Percentiles rank a stretch among this genome's conserved stretches.
Evolutionary conservation across 1,284 basidiomycete species (phyloP).

Genomic region (Naganishia sp.): DNA sequence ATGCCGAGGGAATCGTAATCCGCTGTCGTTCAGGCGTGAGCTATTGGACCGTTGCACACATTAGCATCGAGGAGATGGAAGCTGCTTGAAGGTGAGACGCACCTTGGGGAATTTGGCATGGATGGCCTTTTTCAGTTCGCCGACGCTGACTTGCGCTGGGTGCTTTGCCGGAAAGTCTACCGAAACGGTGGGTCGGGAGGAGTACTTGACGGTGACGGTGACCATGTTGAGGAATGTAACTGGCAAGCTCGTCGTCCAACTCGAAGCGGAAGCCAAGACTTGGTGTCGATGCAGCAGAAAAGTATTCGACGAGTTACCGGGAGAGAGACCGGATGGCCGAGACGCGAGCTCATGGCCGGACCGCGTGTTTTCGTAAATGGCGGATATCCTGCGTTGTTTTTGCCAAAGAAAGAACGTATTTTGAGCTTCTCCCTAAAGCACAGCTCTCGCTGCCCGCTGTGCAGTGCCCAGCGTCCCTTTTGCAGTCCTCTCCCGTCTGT

Average conservation of each 20-base stretch:
- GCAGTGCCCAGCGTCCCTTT: background rate
- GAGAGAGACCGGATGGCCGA: too few relatives aligned
- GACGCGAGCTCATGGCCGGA: too few relatives aligned
- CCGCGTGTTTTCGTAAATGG: too few relatives aligned
- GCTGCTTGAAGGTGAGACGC: conserved; percentile 39
- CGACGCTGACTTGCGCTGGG: conserved; percentile 53
- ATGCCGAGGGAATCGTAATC: conserved; percentile 56
- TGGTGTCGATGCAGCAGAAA: background rate
- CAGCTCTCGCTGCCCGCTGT: too few relatives aligned
- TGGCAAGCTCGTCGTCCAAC: background rate
- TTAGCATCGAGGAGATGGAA: background rate
- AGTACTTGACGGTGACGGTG: conserved; percentile 59
- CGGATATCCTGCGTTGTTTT: too few relatives aligned
- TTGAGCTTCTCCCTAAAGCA: too few relatives aligned
- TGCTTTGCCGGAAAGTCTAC: conserved; percentile 61
- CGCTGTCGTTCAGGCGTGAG: conserved; percentile 72
- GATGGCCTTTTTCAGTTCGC: conserved; percentile 53
- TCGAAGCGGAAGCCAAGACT: background rate
- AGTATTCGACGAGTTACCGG: too few relatives aligned
- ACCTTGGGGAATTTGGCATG: conserved; percentile 58
- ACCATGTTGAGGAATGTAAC: conserved; percentile 59
- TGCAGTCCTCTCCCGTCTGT: background rate
- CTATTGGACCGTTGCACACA: conserved; percentile 54
- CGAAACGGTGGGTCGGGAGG: conserved; percentile 61
- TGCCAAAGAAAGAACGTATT: too few relatives aligned